Evolutionary conservation across 495 filamentous ascomycete species (phyloP).

Genomic region (Penicillium pancosmium): DNA sequence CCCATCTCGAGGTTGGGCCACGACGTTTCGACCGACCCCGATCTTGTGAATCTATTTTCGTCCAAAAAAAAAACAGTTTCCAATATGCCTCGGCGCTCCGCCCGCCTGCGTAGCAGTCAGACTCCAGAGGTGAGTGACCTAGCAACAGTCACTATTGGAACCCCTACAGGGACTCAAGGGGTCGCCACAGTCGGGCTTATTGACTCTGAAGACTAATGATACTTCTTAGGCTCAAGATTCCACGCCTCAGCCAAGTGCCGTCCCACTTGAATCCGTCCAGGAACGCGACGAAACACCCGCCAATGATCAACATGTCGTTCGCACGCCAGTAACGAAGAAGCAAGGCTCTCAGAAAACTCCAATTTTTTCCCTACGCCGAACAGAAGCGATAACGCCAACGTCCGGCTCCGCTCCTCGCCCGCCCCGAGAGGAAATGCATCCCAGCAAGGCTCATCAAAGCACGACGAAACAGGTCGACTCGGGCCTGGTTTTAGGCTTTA

Average conservation of each 20-base stretch:
- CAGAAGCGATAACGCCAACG: slow-evolving; percentile 55
- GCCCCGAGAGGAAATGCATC: slow-evolving; percentile 73
- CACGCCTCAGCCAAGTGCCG: slow-evolving; percentile 15
- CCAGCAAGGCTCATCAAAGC: slow-evolving; percentile 70
- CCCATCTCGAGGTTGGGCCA: background rate
- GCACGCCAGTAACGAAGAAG: slow-evolving; percentile 27
- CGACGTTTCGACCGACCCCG: background rate
- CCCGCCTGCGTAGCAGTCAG: slow-evolving; percentile 39
- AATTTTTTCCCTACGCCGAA: slow-evolving; percentile 15
- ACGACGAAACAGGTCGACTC: slow-evolving; percentile 70
- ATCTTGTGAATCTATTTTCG: background rate
- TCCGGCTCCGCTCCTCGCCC: slow-evolving; percentile 44
- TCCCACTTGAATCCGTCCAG: slow-evolving; percentile 37
- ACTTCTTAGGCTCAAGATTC: slow-evolving; percentile 12
- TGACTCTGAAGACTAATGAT: slow-evolving; percentile 10
- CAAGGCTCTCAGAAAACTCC: slow-evolving; percentile 21
- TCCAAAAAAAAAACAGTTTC: background rate
- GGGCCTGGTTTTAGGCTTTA: slow-evolving; percentile 67
- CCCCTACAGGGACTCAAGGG: slow-evolving; percentile 10
- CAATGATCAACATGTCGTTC: slow-evolving; percentile 16
- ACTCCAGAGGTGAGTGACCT: slow-evolving; percentile 33
- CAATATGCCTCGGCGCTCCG: slow-evolving; percentile 46
- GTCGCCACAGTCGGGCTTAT: background rate
- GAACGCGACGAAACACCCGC: slow-evolving; percentile 41
- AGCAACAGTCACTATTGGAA: slow-evolving; percentile 23